A percentile compares a stretch with the other conserved stretches of the same genome.
phyloP scores from a whole-genome alignment of 345 rosid genomes.

The Eutrema yunnanense region DNA sequence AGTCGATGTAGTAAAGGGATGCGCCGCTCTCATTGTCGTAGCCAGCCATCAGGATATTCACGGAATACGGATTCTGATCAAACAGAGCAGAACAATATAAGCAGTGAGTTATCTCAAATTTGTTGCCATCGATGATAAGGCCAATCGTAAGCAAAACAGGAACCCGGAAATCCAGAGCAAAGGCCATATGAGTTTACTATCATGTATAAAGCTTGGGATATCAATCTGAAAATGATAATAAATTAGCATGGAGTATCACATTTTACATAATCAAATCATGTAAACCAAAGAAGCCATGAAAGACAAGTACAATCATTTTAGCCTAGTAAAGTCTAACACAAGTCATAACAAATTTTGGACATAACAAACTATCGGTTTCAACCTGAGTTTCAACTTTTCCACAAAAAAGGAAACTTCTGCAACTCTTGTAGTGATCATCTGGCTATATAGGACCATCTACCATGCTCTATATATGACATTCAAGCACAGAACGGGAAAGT shows the following conservation, averaged over 20 bases:
- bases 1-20: conserved; percentile 92
- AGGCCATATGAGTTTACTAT: background rate
- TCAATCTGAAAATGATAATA: background rate
- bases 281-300: background rate
- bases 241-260: background rate
- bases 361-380: background rate
- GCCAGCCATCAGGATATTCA: conserved; percentile 89
- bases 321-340: background rate
- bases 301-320: background rate
- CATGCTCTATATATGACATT: background rate
- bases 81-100: background rate
- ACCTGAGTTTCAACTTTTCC: background rate
- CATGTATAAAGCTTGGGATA: background rate
- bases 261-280: background rate
- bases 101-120: background rate
- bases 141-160: background rate
- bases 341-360: background rate
- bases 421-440: background rate
- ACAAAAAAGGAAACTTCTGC: background rate
- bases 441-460: background rate
- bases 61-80: conserved; percentile 74
- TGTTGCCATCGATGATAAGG: background rate
- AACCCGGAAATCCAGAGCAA: background rate
- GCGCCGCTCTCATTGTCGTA: conserved; percentile 84
- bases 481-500: background rate